A percentile compares a stretch with the other conserved stretches of the same genome.
Evolutionary conservation across 768 basidiomycete species (phyloP).

Genomic region (Inosperma sp.): DNA sequence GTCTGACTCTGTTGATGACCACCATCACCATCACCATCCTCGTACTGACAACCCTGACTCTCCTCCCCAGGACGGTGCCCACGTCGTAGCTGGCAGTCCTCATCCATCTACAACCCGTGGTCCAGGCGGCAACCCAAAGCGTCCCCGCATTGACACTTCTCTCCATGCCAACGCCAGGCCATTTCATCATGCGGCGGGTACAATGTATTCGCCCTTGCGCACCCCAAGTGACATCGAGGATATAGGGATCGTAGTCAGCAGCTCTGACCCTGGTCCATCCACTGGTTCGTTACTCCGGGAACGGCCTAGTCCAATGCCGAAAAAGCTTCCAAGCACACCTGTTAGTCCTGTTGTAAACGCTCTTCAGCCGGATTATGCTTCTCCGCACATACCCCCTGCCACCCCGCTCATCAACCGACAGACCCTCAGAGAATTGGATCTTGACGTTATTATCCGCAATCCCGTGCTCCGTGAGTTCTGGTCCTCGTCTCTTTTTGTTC

Average conservation of each 20-base stretch:
- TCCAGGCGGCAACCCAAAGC: slow-evolving; percentile 28
- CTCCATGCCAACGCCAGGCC: slow-evolving; percentile 22
- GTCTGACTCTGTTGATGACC: slow-evolving; percentile 47
- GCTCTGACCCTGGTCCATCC: slow-evolving; percentile 41
- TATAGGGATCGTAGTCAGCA: slow-evolving; percentile 40
- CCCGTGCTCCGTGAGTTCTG: slow-evolving; percentile 78
- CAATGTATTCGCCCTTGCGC: slow-evolving; percentile 10
- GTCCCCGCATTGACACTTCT: slow-evolving; percentile 40
- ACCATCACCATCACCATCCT: slow-evolving; percentile 29
- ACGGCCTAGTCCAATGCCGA: slow-evolving; percentile 8
- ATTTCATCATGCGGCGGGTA: slow-evolving; percentile 2
- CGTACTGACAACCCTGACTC: slow-evolving; percentile 16
- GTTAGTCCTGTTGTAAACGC: slow-evolving; percentile 23
- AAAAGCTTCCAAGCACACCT: slow-evolving; percentile 8
- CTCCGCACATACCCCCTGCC: slow-evolving; percentile 60
- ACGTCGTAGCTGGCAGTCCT: slow-evolving; percentile 28
- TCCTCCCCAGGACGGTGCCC: slow-evolving; percentile 22
- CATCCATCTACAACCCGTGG: slow-evolving; percentile 28
- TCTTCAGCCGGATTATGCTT: slow-evolving; percentile 40
- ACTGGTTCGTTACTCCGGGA: slow-evolving; percentile 40
- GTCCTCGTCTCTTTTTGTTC: slow-evolving; percentile 7
- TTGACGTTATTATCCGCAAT: slow-evolving; percentile 81
- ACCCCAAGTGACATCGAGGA: slow-evolving; percentile 40
- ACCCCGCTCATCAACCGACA: slow-evolving; percentile 77
- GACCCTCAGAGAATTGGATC: slow-evolving; percentile 80